A percentile compares a stretch with the other conserved stretches of the same genome.
These are phyloP conservation scores for Monilinia fructigena DNA, from an alignment of 2,329 filamentous ascomycete species.

Conservation along the genomic window DNA sequence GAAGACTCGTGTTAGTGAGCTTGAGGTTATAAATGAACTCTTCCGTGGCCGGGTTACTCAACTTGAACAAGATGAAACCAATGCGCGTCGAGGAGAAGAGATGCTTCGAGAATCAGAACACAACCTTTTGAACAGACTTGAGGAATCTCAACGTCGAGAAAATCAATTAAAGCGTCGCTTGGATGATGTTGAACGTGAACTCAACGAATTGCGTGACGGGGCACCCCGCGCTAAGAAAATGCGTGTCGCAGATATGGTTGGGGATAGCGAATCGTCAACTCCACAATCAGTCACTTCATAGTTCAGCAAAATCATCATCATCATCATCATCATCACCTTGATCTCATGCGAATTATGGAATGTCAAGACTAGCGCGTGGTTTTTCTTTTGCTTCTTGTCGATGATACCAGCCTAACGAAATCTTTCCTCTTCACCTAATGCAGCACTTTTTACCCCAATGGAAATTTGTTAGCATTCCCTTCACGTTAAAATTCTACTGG, in stretches of 20 bases:
- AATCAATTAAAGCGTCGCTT: conserved; percentile 78
- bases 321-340: conserved; percentile 14
- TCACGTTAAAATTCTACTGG: conserved; percentile 12
- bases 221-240: conserved; percentile 54
- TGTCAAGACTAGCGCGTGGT: conserved; percentile 21
- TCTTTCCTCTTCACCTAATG: conserved; percentile 21
- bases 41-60: conserved; percentile 73
- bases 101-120: conserved; percentile 55
- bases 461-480: conserved; percentile 8
- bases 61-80: conserved; percentile 73
- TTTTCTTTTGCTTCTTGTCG: conserved; percentile 26
- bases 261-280: conserved; percentile 40
- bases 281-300: conserved; percentile 36
- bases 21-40: conserved; percentile 90
- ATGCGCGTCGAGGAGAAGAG: conserved; percentile 60
- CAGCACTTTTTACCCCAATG: conserved; percentile 7
- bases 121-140: conserved; percentile 61
- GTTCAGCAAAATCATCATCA: conserved; percentile 18
- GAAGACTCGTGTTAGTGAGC: conserved; percentile 92
- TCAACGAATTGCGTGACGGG: conserved; percentile 45
- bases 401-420: conserved; percentile 33
- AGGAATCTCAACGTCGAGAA: conserved; percentile 75
- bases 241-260: conserved; percentile 51
- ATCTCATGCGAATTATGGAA: conserved; percentile 18
- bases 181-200: conserved; percentile 68